Evolutionary conservation across 225 moss, liverwort and hornwort genomes (phyloP).

Genomic region (Sphagnum contortum): DNA sequence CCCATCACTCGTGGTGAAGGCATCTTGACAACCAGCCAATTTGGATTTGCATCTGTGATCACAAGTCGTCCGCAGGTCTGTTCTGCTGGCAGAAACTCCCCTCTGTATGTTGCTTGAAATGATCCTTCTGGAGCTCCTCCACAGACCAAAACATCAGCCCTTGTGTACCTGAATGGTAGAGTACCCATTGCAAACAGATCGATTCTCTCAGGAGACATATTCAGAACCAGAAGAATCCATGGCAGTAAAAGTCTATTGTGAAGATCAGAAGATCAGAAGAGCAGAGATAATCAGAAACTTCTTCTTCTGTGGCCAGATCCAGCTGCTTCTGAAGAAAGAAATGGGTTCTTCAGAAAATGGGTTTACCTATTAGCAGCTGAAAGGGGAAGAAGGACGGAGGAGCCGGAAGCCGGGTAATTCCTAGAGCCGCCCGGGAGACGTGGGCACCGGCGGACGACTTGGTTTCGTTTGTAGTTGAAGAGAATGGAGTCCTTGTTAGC

Average conservation of each 20-base stretch:
- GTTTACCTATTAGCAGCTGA: slow-evolving; percentile 3
- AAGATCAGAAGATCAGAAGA: too few relatives aligned
- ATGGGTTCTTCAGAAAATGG: too few relatives aligned
- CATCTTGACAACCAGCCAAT: slow-evolving; percentile 35
- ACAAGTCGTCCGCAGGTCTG: slow-evolving; percentile 39
- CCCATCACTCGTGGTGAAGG: slow-evolving; percentile 45
- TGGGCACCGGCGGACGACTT: slow-evolving; percentile 13
- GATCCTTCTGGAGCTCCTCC: slow-evolving; percentile 42
- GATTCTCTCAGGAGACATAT: too few relatives aligned
- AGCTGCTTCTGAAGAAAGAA: too few relatives aligned
- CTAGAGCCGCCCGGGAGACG: slow-evolving; percentile 31
- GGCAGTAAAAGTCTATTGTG: too few relatives aligned
- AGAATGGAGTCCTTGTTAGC: slow-evolving; percentile 46
- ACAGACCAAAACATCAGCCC: slow-evolving; percentile 45
- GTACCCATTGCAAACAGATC: too few relatives aligned
- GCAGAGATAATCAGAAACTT: too few relatives aligned
- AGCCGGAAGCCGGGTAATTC: slow-evolving; percentile 46
- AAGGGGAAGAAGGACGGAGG: slow-evolving; percentile 38
- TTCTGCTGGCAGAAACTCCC: slow-evolving; percentile 13
- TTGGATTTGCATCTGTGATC: slow-evolving; percentile 14
- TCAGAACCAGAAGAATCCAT: too few relatives aligned
- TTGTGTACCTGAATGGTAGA: not conserved
- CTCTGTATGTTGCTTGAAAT: slow-evolving; percentile 10
- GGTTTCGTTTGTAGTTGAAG: slow-evolving; percentile 31
- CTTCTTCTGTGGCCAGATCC: too few relatives aligned